Evolutionary conservation across 805 yeast species (phyloP).

Genomic region (Schwanniomyces polymorphus): DNA sequence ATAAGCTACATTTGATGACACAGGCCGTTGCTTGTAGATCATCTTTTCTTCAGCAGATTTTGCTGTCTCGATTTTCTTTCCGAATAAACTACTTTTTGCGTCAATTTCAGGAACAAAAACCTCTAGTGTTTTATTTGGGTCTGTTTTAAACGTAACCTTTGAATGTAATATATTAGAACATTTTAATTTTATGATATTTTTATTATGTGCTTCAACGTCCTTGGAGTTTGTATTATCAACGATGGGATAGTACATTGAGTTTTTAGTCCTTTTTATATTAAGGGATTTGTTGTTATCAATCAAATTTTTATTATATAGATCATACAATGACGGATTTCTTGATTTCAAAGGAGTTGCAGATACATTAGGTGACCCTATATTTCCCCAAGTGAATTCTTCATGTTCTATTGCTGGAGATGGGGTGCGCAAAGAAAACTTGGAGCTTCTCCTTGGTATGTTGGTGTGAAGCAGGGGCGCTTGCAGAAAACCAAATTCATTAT

Average conservation of each 20-base stretch:
- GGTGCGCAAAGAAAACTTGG: constrained; percentile 30
- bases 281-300: constrained; percentile 7
- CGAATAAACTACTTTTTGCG: background rate
- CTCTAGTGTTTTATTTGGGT: constrained; percentile 4
- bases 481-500: constrained; percentile 7
- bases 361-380: background rate
- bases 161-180: constrained; percentile 23
- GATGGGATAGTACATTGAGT: constrained; percentile 22
- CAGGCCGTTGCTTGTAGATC: constrained; percentile 15
- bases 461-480: constrained; percentile 14
- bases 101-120: constrained; percentile 1
- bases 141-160: background rate
- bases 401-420: constrained; percentile 37
- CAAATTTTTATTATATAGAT: constrained; percentile 15
- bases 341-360: constrained; percentile 18
- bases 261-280: constrained; percentile 18
- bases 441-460: constrained; percentile 19
- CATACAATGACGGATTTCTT: constrained; percentile 37
- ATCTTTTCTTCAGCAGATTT: background rate
- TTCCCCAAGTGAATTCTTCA: constrained; percentile 29
- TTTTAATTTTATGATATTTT: constrained; percentile 16
- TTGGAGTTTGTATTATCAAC: constrained; percentile 12
- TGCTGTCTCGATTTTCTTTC: background rate
- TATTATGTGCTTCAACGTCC: constrained; percentile 20
- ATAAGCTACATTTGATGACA: constrained; percentile 41